Evolutionary conservation across 176 grass and related monocot species (phyloP).

Genomic region (Raddia guianensis): DNA sequence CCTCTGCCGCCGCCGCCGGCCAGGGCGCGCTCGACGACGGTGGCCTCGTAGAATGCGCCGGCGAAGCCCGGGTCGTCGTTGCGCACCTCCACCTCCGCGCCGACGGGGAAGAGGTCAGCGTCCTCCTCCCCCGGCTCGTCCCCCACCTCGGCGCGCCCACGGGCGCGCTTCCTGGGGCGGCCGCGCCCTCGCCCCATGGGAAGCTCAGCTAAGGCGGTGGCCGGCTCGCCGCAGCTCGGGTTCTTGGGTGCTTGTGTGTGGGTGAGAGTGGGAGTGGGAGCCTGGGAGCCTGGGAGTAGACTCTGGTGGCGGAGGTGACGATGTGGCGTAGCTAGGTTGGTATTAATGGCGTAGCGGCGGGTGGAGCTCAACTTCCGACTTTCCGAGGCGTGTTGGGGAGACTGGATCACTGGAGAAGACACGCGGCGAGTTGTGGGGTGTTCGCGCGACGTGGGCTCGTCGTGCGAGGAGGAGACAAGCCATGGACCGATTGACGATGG

Average conservation of each 20-base stretch:
- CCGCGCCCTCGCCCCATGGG: constrained; percentile 23
- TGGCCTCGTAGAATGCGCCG: constrained; percentile 46
- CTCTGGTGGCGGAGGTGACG: constrained; percentile 27
- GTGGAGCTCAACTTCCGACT: neutral
- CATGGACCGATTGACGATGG: no score
- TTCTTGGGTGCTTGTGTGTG: constrained; percentile 4
- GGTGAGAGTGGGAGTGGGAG: neutral
- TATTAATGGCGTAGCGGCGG: neutral
- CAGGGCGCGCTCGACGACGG: neutral
- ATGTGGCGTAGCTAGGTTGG: neutral
- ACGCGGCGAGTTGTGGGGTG: neutral
- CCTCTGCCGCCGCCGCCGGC: neutral
- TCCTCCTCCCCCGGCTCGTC: no score
- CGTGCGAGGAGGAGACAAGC: neutral
- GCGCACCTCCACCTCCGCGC: constrained; percentile 39
- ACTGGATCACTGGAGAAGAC: neutral
- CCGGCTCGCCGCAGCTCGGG: neutral
- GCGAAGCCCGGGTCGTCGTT: constrained; percentile 21
- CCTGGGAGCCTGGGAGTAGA: neutral
- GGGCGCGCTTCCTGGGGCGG: constrained; percentile 5
- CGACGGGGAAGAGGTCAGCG: neutral
- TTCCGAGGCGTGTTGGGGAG: neutral
- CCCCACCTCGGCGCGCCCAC: neutral
- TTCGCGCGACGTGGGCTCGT: no score
- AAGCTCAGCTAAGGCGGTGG: neutral